phyloP scores from a whole-genome alignment of 139 green algal species.

The Chlamydomonas urium region DNA sequence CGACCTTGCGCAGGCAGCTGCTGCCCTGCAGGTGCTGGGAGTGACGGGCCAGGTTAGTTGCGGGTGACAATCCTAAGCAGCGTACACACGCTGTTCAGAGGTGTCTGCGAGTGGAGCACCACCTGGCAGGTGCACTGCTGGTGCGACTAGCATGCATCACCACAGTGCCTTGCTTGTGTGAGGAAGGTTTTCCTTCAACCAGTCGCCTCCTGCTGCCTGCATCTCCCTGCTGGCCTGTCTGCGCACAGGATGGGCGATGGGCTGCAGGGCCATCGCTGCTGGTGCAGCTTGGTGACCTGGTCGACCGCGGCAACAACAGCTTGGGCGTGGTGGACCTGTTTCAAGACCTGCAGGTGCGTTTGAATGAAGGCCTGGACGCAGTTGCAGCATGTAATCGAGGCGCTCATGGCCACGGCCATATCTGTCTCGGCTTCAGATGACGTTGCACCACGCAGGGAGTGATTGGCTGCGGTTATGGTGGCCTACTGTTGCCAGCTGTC shows the following conservation, averaged over 20 bases:
- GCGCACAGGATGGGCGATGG: neutral
- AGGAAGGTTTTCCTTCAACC: neutral
- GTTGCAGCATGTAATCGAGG: too few relatives aligned
- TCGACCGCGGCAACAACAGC: slow-evolving; percentile 30
- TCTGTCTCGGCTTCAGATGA: too few relatives aligned
- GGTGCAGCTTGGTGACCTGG: slow-evolving; percentile 34
- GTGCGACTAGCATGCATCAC: neutral
- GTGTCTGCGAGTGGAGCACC: neutral
- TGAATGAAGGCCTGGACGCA: neutral
- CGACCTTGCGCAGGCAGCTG: slow-evolving; percentile 2
- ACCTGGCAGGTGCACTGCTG: neutral
- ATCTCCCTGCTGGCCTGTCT: neutral
- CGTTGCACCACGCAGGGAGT: too few relatives aligned
- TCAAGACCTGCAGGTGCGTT: slow-evolving; percentile 14
- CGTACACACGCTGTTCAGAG: too few relatives aligned
- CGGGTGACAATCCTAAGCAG: neutral
- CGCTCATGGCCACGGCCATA: too few relatives aligned
- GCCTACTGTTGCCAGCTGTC: too few relatives aligned
- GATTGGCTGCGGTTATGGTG: too few relatives aligned
- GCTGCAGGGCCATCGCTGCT: neutral
- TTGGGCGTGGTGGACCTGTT: slow-evolving; percentile 24
- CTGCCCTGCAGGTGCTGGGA: neutral
- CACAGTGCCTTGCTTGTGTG: neutral
- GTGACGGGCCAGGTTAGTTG: neutral
- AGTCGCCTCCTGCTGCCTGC: neutral